Conservation (phyloP, 768 basidiomycete genomes). For the Hebeloma cylindrosporum region DNA sequence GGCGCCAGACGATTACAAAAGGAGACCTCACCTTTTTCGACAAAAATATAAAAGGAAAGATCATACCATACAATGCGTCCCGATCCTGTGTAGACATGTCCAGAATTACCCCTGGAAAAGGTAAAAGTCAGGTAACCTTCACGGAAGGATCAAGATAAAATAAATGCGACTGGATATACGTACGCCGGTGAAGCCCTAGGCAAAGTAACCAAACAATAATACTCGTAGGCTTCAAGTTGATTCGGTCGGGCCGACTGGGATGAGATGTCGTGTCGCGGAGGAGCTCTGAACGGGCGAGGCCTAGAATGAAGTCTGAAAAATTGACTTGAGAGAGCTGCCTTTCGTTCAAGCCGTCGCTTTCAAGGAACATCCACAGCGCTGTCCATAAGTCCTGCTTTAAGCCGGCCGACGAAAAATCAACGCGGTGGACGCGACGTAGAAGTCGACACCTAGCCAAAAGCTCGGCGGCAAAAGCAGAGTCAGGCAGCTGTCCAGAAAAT, state of each 20-base stretch:
- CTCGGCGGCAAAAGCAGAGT: conserved; percentile 47
- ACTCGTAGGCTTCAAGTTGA: conserved; percentile 25
- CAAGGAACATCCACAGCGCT: conserved; percentile 59
- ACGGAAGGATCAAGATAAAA: conserved; percentile 9
- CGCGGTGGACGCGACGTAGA: conserved; percentile 46
- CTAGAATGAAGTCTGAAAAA: conserved; percentile 39
- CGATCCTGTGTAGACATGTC: conserved; percentile 37
- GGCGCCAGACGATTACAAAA: too few species aligned
- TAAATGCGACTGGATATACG: too few species aligned
- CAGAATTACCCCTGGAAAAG: conserved; percentile 34
- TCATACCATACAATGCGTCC: conserved; percentile 34
- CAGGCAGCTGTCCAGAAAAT: conserved; percentile 27
- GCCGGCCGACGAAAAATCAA: conserved; percentile 29
- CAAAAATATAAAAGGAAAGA: conserved; percentile 25
- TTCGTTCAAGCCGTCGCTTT: conserved; percentile 51
- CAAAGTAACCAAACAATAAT: conserved; percentile 43
- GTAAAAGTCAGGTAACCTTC: conserved; percentile 14
- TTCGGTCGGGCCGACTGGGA: conserved; percentile 11
- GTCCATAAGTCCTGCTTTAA: conserved; percentile 54
- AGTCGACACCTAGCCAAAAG: conserved; percentile 47
- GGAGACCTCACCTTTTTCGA: conserved; percentile 18
- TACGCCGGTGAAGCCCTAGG: conserved; percentile 40
- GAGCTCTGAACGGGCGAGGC: conserved; percentile 24
- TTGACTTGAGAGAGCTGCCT: conserved; percentile 41
- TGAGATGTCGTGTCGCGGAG: neutral